Percentiles rank a stretch among this genome's conserved stretches.
Evolutionary conservation across 2,329 filamentous ascomycete species (phyloP).

Genomic region (Aspergillus brasiliensis): DNA sequence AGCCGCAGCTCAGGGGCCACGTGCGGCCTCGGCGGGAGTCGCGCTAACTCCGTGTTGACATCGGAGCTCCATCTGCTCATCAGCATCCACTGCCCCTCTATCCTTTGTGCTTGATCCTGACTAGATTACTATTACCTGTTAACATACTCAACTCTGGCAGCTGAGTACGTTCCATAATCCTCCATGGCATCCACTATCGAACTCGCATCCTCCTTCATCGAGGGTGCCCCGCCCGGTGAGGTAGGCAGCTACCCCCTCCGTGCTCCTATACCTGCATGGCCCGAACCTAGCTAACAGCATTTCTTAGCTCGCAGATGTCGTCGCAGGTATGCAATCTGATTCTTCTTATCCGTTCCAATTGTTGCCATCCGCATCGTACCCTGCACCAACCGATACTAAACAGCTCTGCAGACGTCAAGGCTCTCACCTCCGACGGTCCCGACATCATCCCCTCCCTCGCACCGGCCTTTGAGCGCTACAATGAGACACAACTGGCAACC

Average conservation of each 20-base stretch:
- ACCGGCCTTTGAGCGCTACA: conserved; percentile 90
- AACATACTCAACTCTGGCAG: not conserved
- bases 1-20: not conserved
- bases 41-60: not conserved
- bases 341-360: not conserved
- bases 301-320: conserved; percentile 77
- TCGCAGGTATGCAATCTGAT: conserved; percentile 65
- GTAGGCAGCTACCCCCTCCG: conserved; percentile 52
- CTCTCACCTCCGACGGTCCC: conserved; percentile 71
- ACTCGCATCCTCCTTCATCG: conserved; percentile 81
- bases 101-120: not conserved
- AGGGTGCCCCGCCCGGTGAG: conserved; percentile 95
- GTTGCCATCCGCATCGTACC: conserved; percentile 8
- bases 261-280: not conserved
- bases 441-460: conserved; percentile 70
- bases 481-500: conserved; percentile 88
- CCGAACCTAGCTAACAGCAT: conserved; percentile 19
- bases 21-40: not conserved
- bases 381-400: conserved; percentile 14
- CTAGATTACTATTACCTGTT: not conserved
- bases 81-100: not conserved
- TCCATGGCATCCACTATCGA: conserved; percentile 54
- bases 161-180: not conserved
- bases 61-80: not conserved
- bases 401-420: conserved; percentile 74